Evolutionary conservation across 139 green algal genomes (phyloP).

Genomic region (Chlorella vulgaris): DNA sequence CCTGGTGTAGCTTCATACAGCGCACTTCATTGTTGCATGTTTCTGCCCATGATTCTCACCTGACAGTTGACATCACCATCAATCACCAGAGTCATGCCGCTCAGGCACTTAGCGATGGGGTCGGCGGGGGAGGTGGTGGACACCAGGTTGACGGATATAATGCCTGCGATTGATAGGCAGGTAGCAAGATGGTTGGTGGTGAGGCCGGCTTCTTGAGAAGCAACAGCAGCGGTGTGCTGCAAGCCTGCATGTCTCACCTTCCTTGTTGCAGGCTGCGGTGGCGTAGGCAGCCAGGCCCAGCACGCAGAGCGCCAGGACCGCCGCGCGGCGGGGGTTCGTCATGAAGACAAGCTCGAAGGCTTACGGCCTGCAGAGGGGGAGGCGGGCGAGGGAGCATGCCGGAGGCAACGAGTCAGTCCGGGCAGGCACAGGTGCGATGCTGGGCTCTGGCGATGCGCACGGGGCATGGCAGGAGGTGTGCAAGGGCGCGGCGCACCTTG

Average conservation of each 20-base stretch:
- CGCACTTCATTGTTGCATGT: no score
- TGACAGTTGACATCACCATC: neutral
- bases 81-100: neutral
- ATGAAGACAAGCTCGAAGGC: neutral
- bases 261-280: neutral
- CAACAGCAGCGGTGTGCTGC: no score
- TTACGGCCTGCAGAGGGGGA: neutral
- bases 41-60: no score
- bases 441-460: no score
- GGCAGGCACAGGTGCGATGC: no score
- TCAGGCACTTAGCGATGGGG: slow-evolving; percentile 21
- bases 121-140: neutral
- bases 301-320: neutral
- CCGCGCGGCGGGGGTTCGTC: neutral
- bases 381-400: neutral
- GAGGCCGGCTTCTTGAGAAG: no score
- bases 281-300: slow-evolving; percentile 4
- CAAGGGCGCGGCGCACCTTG: no score
- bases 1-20: neutral
- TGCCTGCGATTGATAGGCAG: no score
- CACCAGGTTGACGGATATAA: neutral
- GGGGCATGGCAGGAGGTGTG: no score
- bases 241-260: no score
- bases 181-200: no score
- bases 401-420: no score